These are phyloP conservation scores for Lentinula guzmanii DNA, from an alignment of 768 basidiomycete genomes.

Conservation along the genomic window DNA sequence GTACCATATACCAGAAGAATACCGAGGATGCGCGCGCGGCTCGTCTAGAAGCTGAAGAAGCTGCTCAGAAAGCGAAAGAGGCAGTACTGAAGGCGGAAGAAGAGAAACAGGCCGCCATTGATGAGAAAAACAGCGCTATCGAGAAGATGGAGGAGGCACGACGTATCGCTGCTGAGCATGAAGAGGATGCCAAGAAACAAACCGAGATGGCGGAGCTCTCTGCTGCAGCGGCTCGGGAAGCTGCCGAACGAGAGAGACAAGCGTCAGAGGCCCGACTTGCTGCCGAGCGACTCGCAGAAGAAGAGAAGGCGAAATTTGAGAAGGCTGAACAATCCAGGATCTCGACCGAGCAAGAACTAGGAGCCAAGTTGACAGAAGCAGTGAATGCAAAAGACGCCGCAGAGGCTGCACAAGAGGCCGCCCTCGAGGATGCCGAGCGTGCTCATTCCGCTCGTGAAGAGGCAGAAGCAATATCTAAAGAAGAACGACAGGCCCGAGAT, in stretches of 20 bases:
- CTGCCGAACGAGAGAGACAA: not conserved
- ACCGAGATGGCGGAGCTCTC: not conserved
- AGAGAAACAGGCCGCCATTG: not conserved
- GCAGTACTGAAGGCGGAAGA: not conserved
- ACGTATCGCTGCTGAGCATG: not conserved
- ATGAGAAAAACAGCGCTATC: not conserved
- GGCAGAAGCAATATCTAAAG: not conserved
- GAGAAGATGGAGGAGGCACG: slow-evolving; percentile 1
- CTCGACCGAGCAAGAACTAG: not conserved
- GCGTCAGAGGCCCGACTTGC: not conserved
- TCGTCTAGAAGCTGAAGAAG: not conserved
- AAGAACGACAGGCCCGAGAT: not conserved
- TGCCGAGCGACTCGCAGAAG: not conserved
- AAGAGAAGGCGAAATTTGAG: not conserved
- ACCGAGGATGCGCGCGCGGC: not conserved
- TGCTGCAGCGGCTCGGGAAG: not conserved
- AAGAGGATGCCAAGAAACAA: not conserved
- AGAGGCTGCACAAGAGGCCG: not conserved
- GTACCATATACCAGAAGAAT: not conserved
- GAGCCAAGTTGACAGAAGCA: not conserved
- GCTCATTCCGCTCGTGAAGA: slow-evolving; percentile 4
- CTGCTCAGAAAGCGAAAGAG: not conserved
- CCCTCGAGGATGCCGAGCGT: slow-evolving; percentile 6
- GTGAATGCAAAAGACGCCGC: not conserved
- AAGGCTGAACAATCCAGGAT: not conserved